Evolutionary conservation across 306 rosid genomes (phyloP).

Genomic region (Malus sylvestris): DNA sequence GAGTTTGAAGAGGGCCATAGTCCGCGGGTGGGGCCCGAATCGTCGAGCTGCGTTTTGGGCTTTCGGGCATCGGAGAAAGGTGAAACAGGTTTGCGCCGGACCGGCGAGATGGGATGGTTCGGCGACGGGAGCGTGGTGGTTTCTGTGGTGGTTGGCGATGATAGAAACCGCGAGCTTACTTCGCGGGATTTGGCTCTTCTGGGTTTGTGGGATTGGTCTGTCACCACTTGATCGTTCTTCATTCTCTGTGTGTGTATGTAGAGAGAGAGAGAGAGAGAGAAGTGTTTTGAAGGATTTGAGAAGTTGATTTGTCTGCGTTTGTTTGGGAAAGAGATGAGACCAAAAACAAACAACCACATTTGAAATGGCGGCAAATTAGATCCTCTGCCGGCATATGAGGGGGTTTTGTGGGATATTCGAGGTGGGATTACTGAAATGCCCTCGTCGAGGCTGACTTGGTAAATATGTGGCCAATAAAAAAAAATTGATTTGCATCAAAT

Average conservation of each 20-base stretch:
- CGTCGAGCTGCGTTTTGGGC: slow-evolving; percentile 31
- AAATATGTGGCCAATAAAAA: background rate
- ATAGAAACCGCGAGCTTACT: slow-evolving; percentile 44
- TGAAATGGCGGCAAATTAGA: slow-evolving; percentile 32
- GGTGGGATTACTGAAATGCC: slow-evolving; percentile 10
- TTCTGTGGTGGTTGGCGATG: slow-evolving; percentile 34
- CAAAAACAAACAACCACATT: slow-evolving; percentile 4
- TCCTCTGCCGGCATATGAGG: slow-evolving; percentile 29
- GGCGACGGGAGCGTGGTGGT: slow-evolving; percentile 24
- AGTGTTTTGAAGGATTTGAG: background rate
- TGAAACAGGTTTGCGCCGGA: slow-evolving; percentile 28
- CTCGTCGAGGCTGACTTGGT: background rate
- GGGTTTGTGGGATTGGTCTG: slow-evolving; percentile 34
- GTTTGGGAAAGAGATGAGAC: slow-evolving; percentile 5
- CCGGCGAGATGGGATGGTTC: slow-evolving; percentile 34
- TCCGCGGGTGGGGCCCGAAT: slow-evolving; percentile 24
- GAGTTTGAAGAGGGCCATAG: slow-evolving; percentile 63
- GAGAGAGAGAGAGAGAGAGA: background rate
- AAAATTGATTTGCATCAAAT: too few relatives aligned
- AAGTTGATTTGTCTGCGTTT: background rate
- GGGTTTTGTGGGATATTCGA: background rate
- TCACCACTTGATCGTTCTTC: slow-evolving; percentile 29
- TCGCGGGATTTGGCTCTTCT: slow-evolving; percentile 45
- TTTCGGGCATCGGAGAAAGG: slow-evolving; percentile 9
- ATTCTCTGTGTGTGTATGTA: background rate